A percentile compares a stretch with the other conserved stretches of the same genome.
phyloP scores from a whole-genome alignment of 306 rosid species.

The barrel medic (Medicago truncatula) region DNA sequence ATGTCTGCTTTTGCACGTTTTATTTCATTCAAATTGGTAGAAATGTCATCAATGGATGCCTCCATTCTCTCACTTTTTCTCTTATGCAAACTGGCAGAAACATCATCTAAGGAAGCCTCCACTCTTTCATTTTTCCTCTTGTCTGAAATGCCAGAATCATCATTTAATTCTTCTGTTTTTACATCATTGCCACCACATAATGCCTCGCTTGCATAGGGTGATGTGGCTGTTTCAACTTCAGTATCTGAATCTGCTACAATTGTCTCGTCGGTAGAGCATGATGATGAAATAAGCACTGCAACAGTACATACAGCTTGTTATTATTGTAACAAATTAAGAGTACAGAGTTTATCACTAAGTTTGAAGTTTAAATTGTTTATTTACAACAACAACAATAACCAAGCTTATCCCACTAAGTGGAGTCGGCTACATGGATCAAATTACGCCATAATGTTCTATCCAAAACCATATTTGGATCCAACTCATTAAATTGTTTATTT shows the following conservation, averaged over 20 bases:
- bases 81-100: slow-evolving; percentile 44
- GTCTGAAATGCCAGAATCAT: slow-evolving; percentile 34
- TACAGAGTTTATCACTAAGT: slow-evolving; percentile 10
- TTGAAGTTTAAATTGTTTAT: slow-evolving; percentile 12
- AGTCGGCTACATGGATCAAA: no score
- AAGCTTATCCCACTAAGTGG: no score
- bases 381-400: neutral
- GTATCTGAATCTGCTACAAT: slow-evolving; percentile 85
- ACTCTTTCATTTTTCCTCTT: slow-evolving; percentile 33
- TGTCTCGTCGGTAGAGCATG: slow-evolving; percentile 92
- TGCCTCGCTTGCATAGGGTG: slow-evolving; percentile 51
- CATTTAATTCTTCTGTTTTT: slow-evolving; percentile 37
- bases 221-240: slow-evolving; percentile 72
- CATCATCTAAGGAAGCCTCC: slow-evolving; percentile 39
- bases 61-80: slow-evolving; percentile 2
- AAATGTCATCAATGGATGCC: slow-evolving; percentile 37
- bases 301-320: slow-evolving; percentile 36
- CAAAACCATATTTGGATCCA: no score
- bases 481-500: neutral
- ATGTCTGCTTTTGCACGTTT: slow-evolving; percentile 40
- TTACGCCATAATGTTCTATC: no score
- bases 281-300: slow-evolving; percentile 86
- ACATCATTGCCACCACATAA: slow-evolving; percentile 37
- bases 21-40: slow-evolving; percentile 41
- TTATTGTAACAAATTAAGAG: neutral